A percentile compares a stretch with the other conserved stretches of the same genome.
Conservation (phyloP, 2,329 filamentous ascomycete species). For the Aureobasidium subglaciale region DNA sequence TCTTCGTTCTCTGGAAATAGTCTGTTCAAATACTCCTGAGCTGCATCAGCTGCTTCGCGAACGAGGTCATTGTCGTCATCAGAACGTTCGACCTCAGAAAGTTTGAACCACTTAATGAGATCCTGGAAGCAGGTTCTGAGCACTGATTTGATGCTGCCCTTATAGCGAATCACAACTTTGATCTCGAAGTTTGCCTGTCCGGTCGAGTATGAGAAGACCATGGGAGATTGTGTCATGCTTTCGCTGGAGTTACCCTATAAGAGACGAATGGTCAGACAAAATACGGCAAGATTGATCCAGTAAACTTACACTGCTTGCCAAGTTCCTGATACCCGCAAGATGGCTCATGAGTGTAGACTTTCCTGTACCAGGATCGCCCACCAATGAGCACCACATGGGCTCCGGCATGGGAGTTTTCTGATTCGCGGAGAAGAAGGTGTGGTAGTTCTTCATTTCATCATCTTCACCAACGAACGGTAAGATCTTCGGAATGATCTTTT, state of each 20-base stretch:
- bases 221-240: background rate
- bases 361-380: background rate
- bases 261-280: background rate
- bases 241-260: background rate
- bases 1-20: background rate
- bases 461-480: background rate
- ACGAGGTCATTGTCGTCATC: background rate
- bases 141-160: background rate
- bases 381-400: constrained; percentile 15
- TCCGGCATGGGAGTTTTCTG: background rate
- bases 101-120: background rate
- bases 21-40: background rate
- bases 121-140: background rate
- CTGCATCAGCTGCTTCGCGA: background rate
- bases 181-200: background rate
- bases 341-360: constrained; percentile 10
- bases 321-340: background rate
- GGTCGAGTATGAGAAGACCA: background rate
- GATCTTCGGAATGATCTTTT: background rate
- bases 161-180: background rate
- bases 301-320: background rate
- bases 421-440: background rate
- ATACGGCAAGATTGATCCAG: background rate
- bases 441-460: background rate
- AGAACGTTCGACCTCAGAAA: background rate